A percentile compares a stretch with the other conserved stretches of the same genome.
phyloP scores from a whole-genome alignment of 305 asterid genomes.

The Rubia peregrina region DNA sequence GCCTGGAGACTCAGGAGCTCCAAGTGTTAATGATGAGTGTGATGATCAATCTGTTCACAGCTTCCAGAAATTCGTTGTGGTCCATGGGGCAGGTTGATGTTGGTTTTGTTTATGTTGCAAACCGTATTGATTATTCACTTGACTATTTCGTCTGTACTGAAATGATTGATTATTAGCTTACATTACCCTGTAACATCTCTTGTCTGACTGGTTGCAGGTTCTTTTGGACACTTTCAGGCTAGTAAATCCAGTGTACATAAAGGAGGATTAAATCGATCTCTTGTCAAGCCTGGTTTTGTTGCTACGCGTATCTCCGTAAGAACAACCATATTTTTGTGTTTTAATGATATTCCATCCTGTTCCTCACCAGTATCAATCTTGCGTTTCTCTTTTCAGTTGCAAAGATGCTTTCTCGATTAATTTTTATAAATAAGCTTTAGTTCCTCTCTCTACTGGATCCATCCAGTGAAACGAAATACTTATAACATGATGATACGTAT shows the following conservation, averaged over 20 bases:
- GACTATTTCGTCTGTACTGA: neutral
- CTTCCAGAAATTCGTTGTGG: slow-evolving; percentile 52
- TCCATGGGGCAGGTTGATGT: slow-evolving; percentile 89
- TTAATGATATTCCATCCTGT: slow-evolving; percentile 9
- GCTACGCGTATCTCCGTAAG: slow-evolving; percentile 95
- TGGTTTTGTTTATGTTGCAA: neutral
- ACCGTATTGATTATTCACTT: neutral
- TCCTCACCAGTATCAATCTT: neutral
- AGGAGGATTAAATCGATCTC: slow-evolving; percentile 62
- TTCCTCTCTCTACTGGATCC: neutral
- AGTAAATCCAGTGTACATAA: slow-evolving; percentile 90
- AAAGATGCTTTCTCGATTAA: neutral
- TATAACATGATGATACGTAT: neutral
- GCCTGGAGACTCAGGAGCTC: slow-evolving; percentile 49
- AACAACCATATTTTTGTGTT: slow-evolving; percentile 7
- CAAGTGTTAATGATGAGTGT: slow-evolving; percentile 28
- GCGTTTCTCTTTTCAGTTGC: neutral
- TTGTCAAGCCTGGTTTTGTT: slow-evolving; percentile 91
- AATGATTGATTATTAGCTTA: neutral
- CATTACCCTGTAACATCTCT: neutral
- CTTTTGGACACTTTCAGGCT: slow-evolving; percentile 97
- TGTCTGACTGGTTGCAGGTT: slow-evolving; percentile 42
- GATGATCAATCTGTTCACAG: slow-evolving; percentile 36
- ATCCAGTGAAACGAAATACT: slow-evolving; percentile 1
- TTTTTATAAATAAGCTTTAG: neutral